These are phyloP conservation scores for Avena eriantha DNA, from an alignment of 176 grass and related monocot species.

Conservation along the genomic window DNA sequence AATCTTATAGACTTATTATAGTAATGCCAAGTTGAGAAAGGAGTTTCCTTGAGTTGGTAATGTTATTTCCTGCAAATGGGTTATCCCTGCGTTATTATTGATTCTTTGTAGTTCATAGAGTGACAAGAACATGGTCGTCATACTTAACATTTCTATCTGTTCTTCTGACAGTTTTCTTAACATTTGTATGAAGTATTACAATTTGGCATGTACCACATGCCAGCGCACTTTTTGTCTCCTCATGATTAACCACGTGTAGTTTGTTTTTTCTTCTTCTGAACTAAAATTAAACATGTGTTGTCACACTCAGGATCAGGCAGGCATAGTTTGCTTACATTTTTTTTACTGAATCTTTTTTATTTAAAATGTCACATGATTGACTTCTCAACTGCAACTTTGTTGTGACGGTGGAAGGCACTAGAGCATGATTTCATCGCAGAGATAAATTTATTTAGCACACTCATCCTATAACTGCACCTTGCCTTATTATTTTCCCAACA, in stretches of 20 bases:
- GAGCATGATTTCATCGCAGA: background rate
- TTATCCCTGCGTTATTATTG: conserved; percentile 26
- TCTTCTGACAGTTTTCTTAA: conserved; percentile 1
- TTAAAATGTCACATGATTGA: background rate
- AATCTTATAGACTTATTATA: background rate
- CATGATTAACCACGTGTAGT: conserved; percentile 19
- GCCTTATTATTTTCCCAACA: background rate
- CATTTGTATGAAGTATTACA: background rate
- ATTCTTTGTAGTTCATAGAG: background rate
- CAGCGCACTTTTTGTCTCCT: background rate
- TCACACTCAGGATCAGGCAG: conserved; percentile 6
- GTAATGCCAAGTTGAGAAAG: conserved; percentile 22
- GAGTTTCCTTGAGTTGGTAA: background rate
- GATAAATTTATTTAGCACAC: conserved; percentile 15
- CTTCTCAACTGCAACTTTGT: conserved; percentile 17
- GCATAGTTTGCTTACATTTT: conserved; percentile 1
- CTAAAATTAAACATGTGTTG: background rate
- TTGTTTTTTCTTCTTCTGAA: background rate
- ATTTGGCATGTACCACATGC: conserved; percentile 1
- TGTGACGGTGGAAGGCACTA: background rate
- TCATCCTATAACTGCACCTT: conserved; percentile 6
- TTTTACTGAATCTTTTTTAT: background rate
- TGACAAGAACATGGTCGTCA: background rate
- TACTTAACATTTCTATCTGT: conserved; percentile 2
- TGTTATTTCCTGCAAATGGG: background rate